Conservation (phyloP, 768 basidiomycete species). For the Hydnomerulius pinastri region DNA sequence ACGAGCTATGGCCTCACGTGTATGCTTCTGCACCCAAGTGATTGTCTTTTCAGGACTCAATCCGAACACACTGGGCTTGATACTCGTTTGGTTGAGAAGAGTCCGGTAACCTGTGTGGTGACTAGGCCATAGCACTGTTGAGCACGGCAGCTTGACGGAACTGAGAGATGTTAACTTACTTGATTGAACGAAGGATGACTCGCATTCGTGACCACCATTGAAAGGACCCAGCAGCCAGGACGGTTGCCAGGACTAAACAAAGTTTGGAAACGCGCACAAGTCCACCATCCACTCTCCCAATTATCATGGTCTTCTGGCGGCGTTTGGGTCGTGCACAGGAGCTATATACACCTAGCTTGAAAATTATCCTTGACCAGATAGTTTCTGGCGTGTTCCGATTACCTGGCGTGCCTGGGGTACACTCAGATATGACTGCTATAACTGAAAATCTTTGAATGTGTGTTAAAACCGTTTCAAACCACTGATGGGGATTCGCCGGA, state of each 20-base stretch:
- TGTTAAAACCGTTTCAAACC: no score
- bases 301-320: no score
- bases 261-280: neutral
- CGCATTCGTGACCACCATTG: neutral
- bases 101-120: neutral
- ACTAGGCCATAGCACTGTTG: neutral
- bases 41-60: neutral
- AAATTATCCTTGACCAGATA: no score
- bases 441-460: no score
- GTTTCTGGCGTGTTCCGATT: no score
- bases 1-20: no score
- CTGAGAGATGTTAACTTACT: neutral
- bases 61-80: neutral
- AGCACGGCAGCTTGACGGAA: neutral
- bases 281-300: no score
- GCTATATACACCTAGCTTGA: no score
- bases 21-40: neutral
- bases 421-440: no score
- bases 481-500: no score
- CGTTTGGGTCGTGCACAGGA: no score
- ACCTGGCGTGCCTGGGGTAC: no score
- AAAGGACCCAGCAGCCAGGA: neutral
- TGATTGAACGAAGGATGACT: neutral
- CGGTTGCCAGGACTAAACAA: neutral
- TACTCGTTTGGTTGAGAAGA: neutral